phyloP scores from a whole-genome alignment of 2,329 filamentous ascomycete genomes.

The Hypoxylon sp. region DNA sequence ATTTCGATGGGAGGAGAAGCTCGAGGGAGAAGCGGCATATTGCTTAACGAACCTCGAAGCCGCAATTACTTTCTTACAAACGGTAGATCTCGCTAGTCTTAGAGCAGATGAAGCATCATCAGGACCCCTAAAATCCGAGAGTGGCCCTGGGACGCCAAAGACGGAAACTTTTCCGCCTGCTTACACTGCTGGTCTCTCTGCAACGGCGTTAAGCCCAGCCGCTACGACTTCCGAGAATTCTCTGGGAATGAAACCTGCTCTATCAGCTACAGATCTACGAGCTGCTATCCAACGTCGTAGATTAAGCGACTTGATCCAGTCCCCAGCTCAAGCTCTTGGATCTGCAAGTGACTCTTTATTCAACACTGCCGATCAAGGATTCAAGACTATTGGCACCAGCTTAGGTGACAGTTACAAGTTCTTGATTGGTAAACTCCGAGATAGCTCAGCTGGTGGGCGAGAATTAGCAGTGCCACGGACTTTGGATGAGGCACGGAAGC shows the following conservation, averaged over 20 bases:
- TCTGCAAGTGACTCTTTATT: conserved; percentile 88
- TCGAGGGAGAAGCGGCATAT: conserved; percentile 95
- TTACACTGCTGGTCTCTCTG: conserved; percentile 63
- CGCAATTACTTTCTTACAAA: conserved; percentile 93
- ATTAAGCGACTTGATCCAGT: conserved; percentile 88
- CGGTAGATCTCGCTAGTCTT: conserved; percentile 91
- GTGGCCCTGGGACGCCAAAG: conserved; percentile 64
- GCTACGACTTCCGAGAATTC: conserved; percentile 54
- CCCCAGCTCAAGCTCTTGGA: conserved; percentile 84
- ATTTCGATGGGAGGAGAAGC: conserved; percentile 86
- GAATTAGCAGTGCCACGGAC: conserved; percentile 83
- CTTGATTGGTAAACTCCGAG: conserved; percentile 87
- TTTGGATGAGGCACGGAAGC: conserved; percentile 89
- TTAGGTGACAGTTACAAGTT: conserved; percentile 95
- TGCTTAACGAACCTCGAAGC: conserved; percentile 97
- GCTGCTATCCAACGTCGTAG: conserved; percentile 71
- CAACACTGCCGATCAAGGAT: conserved; percentile 88
- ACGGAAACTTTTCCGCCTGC: conserved; percentile 71
- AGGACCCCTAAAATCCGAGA: conserved; percentile 72
- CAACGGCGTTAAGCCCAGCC: conserved; percentile 52
- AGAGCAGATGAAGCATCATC: conserved; percentile 83
- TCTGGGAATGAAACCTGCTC: conserved; percentile 53
- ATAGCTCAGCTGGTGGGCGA: conserved; percentile 68
- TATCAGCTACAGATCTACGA: conserved; percentile 61
- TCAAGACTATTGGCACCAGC: conserved; percentile 92